A percentile compares a stretch with the other conserved stretches of the same genome.
phyloP scores from a whole-genome alignment of 2,329 filamentous ascomycete genomes.

The Botrytis byssoidea region DNA sequence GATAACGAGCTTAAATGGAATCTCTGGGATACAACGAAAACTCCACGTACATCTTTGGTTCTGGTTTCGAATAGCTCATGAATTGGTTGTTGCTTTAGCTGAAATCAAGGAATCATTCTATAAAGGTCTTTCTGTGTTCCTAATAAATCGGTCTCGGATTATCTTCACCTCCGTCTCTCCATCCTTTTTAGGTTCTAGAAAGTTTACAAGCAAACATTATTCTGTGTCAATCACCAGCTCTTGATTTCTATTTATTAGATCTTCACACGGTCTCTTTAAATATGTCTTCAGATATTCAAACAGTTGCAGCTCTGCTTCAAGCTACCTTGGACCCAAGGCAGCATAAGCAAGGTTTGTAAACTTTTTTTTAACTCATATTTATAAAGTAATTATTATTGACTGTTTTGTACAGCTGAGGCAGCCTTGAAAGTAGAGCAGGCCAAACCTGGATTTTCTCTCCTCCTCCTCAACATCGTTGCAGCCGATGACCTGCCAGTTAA shows the following conservation, averaged over 20 bases:
- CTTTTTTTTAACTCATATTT: slow-evolving; percentile 32
- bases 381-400: slow-evolving; percentile 23
- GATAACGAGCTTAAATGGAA: background rate
- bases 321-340: slow-evolving; percentile 85
- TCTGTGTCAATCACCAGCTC: slow-evolving; percentile 12
- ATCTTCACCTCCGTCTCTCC: slow-evolving; percentile 13
- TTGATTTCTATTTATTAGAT: slow-evolving; percentile 11
- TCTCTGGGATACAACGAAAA: background rate
- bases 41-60: slow-evolving; percentile 14
- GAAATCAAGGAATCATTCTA: slow-evolving; percentile 9
- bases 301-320: slow-evolving; percentile 79
- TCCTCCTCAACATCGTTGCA: slow-evolving; percentile 86
- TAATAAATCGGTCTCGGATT: slow-evolving; percentile 12
- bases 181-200: slow-evolving; percentile 20
- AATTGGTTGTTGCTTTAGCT: slow-evolving; percentile 15
- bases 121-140: slow-evolving; percentile 9
- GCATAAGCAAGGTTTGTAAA: slow-evolving; percentile 77
- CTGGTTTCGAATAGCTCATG: slow-evolving; percentile 13
- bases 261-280: slow-evolving; percentile 28
- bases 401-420: slow-evolving; percentile 64
- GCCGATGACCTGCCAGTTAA: slow-evolving; percentile 69
- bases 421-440: slow-evolving; percentile 75
- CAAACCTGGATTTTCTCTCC: slow-evolving; percentile 84
- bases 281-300: slow-evolving; percentile 62
- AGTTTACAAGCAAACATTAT: slow-evolving; percentile 24